Base-by-base conservation (phyloP, 2,329 filamentous ascomycete species). In the Alternaria viburni region DNA sequence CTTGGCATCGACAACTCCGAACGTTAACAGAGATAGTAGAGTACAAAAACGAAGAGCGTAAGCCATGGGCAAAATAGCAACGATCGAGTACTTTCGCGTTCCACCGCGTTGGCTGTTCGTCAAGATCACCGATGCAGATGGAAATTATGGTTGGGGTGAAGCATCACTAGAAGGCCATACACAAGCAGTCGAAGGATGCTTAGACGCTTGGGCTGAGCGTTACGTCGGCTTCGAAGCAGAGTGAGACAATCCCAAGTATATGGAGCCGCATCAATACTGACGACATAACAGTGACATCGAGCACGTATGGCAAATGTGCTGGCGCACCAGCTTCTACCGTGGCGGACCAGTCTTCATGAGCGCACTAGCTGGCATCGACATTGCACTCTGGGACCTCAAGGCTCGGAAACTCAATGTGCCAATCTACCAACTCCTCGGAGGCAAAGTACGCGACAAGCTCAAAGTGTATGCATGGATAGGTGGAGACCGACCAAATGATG, bases 271-370 rank as follows among this genome's bases (percentile, higher is more conserved):
- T 54, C 5, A 7, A 17, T 8, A 2, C 32, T 56, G 13, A 55
- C 45, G 36, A 15, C 10, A 12, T 43, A 50, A 30, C 23, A 91
- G 89, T 74, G 88, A 93, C 52, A 93, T 94, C 67, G 91, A 94
- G 74, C 89, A 93, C 66, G 90, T 94, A 61, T 94, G 92, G 92
- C 91, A 93, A 75, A 85, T 86, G 67, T 87, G 87, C 25, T 93
- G 89, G 86, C 86, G 91, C 45, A 75, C 74, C 45, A 87, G 88
- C 0, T 95, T 94, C 78, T 94, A 94, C 77, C 85, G 92, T 26
- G 91, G 91, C 3, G 92, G 91, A 0, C 90, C 91, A 0, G 91
- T 94, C 10, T 90, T 94, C 68, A 93, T 94, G 91, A 91, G 88
- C 68, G 92, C 91, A 0, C 80, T 94, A 15, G 87, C 90, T 0